phyloP scores from a whole-genome alignment of 2,329 filamentous ascomycete genomes.

The Fusarium napiforme region DNA sequence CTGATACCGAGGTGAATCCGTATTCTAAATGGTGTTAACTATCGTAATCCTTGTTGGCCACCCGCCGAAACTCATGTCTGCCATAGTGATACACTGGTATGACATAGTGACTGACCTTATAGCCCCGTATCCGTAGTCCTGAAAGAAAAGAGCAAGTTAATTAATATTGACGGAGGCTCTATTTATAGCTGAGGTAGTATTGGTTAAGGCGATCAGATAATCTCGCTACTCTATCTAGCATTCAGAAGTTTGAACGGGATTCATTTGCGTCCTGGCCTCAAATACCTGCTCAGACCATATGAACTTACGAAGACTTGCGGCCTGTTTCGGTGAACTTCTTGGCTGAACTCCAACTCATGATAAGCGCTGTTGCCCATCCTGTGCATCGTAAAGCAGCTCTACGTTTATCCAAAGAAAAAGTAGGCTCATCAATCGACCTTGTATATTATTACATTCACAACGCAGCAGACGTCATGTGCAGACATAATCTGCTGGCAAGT shows the following conservation, averaged over 20 bases:
- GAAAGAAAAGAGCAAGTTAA: background rate
- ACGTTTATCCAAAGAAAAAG: slow-evolving; percentile 2
- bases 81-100: background rate
- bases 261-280: background rate
- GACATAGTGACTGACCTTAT: background rate
- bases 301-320: background rate
- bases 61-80: background rate
- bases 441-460: background rate
- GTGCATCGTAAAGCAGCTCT: background rate
- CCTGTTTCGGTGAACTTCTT: background rate
- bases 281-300: background rate
- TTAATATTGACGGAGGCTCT: background rate
- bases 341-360: slow-evolving; percentile 6
- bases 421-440: slow-evolving; percentile 6
- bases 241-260: background rate
- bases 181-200: background rate
- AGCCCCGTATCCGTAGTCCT: background rate
- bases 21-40: background rate
- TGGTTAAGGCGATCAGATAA: background rate
- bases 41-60: background rate
- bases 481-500: background rate
- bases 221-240: slow-evolving; percentile 1
- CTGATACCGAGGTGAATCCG: background rate
- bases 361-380: slow-evolving; percentile 1
- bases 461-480: background rate